phyloP scores from a whole-genome alignment of 129 eudicot species.

The Artemisia tridentata region DNA sequence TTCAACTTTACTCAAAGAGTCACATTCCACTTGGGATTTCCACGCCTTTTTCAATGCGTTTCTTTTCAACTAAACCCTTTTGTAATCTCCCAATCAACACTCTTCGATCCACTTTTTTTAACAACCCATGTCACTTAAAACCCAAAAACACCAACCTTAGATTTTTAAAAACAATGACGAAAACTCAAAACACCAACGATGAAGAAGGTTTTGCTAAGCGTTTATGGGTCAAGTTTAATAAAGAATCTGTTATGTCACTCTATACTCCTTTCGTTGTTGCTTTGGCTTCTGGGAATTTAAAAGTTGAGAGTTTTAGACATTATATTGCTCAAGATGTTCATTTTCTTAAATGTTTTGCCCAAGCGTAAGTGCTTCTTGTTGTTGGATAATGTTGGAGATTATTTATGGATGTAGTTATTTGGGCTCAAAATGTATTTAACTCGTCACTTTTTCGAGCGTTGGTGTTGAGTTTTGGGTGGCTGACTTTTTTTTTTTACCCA shows the following conservation, averaged over 20 bases:
- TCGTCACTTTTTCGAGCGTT: too few species aligned
- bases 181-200: slow-evolving; percentile 14
- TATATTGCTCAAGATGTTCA: slow-evolving; percentile 82
- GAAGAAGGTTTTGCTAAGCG: slow-evolving; percentile 26
- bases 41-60: slow-evolving; percentile 13
- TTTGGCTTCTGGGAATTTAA: slow-evolving; percentile 47
- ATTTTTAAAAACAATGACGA: slow-evolving; percentile 22
- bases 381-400: too few species aligned
- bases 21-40: slow-evolving; percentile 4
- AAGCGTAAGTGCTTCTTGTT: slow-evolving; percentile 51
- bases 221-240: slow-evolving; percentile 23
- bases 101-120: slow-evolving; percentile 20
- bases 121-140: neutral
- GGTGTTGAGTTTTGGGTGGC: too few species aligned
- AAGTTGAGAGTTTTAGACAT: slow-evolving; percentile 59
- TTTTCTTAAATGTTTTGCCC: slow-evolving; percentile 69
- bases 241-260: slow-evolving; percentile 33
- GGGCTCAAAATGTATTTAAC: neutral
- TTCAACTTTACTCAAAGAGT: neutral
- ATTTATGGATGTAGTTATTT: neutral
- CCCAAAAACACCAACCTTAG: slow-evolving; percentile 18
- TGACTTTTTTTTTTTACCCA: too few species aligned
- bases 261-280: slow-evolving; percentile 39
- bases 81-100: neutral
- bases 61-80: slow-evolving; percentile 27